A percentile compares a stretch with the other conserved stretches of the same genome.
phyloP scores from a whole-genome alignment of 1,284 basidiomycete species.

The Ceratorhiza oryzae-sativae region DNA sequence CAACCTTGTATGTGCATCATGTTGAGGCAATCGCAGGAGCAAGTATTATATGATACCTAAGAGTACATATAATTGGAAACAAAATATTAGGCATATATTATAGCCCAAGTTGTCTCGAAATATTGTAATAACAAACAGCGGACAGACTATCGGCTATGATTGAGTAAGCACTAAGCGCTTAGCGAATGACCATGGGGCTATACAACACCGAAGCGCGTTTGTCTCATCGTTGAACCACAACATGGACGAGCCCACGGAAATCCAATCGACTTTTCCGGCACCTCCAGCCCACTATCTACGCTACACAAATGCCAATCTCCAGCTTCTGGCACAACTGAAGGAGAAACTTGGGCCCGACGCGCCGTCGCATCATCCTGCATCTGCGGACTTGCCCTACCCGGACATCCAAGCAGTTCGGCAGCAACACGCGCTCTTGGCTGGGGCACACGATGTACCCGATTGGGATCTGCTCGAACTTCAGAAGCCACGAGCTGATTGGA shows the following conservation, averaged over 20 bases:
- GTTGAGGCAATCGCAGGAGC: no score
- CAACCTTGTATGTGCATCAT: no score
- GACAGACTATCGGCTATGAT: no score
- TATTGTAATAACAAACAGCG: no score
- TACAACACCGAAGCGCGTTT: slow-evolving; percentile 12
- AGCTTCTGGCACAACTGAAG: slow-evolving; percentile 43
- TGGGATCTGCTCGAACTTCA: slow-evolving; percentile 46
- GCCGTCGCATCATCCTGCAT: slow-evolving; percentile 22
- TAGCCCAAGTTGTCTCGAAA: no score
- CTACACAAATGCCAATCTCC: slow-evolving; percentile 47
- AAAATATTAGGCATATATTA: no score
- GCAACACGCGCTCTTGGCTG: slow-evolving; percentile 39
- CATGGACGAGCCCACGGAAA: slow-evolving; percentile 37
- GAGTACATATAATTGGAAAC: no score
- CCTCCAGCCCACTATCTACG: slow-evolving; percentile 47
- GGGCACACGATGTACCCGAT: slow-evolving; percentile 42
- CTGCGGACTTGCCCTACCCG: slow-evolving; percentile 38
- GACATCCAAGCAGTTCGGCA: slow-evolving; percentile 27
- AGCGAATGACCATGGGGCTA: no score
- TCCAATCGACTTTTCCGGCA: slow-evolving; percentile 45
- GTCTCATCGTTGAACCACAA: background rate
- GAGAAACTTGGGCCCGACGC: slow-evolving; percentile 34
- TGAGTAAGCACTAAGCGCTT: no score
- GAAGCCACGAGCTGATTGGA: slow-evolving; percentile 48
- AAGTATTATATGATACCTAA: no score